A percentile compares a stretch with the other conserved stretches of the same genome.
Evolutionary conservation across 1,284 basidiomycete species (phyloP).

Genomic region (Naganishia sp.): DNA sequence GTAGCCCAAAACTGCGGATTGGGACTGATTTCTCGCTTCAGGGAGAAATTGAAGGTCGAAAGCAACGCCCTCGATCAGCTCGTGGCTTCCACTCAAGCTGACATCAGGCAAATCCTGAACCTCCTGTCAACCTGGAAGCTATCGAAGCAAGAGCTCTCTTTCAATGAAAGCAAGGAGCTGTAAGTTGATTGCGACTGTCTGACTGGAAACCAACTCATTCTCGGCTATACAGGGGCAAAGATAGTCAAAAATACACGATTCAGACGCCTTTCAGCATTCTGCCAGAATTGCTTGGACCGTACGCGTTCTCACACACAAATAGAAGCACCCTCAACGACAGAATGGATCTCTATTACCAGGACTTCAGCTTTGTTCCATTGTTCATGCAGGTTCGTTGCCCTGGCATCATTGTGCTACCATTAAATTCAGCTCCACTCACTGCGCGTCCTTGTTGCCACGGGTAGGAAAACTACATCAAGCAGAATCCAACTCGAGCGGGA

Average conservation of each 20-base stretch:
- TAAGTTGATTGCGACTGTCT: slow-evolving; percentile 47
- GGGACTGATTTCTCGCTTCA: slow-evolving; percentile 46
- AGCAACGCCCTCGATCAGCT: slow-evolving; percentile 90
- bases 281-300: slow-evolving; percentile 81
- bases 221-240: slow-evolving; percentile 65
- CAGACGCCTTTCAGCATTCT: slow-evolving; percentile 88
- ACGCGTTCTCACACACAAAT: slow-evolving; percentile 79
- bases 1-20: background rate
- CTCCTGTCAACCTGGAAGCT: slow-evolving; percentile 97
- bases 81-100: slow-evolving; percentile 82
- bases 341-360: slow-evolving; percentile 95
- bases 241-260: slow-evolving; percentile 89
- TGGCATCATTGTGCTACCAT: background rate
- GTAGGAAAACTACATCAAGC: slow-evolving; percentile 89
- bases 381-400: slow-evolving; percentile 75
- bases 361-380: slow-evolving; percentile 86
- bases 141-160: slow-evolving; percentile 74
- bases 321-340: slow-evolving; percentile 84
- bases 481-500: slow-evolving; percentile 66
- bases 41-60: slow-evolving; percentile 88
- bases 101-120: slow-evolving; percentile 94
- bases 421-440: too few relatives aligned
- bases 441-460: background rate
- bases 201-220: background rate
- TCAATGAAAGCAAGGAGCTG: slow-evolving; percentile 87